Evolutionary conservation across 352 stramenopile genomes (phyloP).

Genomic region (Globisporangium okanoganense): DNA sequence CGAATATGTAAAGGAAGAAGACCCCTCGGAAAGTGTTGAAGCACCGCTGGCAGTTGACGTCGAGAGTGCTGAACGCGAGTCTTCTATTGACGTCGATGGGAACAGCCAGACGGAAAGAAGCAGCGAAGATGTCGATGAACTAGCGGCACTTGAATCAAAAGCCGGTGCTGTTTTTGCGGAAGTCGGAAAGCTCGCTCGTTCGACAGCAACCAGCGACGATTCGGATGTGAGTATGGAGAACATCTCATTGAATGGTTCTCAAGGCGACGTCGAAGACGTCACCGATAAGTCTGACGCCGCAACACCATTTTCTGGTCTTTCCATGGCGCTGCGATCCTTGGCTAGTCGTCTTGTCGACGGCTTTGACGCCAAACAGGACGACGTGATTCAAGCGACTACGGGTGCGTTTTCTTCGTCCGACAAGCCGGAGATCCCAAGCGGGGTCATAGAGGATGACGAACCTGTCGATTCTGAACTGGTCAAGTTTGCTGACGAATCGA

Average conservation of each 20-base stretch:
- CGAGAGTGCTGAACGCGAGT: not conserved
- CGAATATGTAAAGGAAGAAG: not conserved
- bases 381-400: not conserved
- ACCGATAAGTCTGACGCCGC: slow-evolving; percentile 1
- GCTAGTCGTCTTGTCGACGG: slow-evolving; percentile 12
- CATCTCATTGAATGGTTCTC: not conserved
- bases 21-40: not conserved
- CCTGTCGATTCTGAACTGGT: not conserved
- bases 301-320: slow-evolving; percentile 11
- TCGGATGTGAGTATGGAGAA: not conserved
- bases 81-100: not conserved
- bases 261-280: not conserved
- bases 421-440: not conserved
- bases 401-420: not conserved
- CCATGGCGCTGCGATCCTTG: slow-evolving; percentile 16
- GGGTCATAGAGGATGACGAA: not conserved
- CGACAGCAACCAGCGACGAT: not conserved
- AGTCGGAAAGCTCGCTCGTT: not conserved
- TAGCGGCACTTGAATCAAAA: not conserved
- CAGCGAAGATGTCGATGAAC: not conserved
- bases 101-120: not conserved
- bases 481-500: not conserved
- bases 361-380: slow-evolving; percentile 6
- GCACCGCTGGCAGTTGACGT: not conserved
- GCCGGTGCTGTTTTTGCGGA: not conserved